Base-by-base conservation (phyloP, 202 grass and related monocot genomes). In the Tripidium arundinaceum region DNA sequence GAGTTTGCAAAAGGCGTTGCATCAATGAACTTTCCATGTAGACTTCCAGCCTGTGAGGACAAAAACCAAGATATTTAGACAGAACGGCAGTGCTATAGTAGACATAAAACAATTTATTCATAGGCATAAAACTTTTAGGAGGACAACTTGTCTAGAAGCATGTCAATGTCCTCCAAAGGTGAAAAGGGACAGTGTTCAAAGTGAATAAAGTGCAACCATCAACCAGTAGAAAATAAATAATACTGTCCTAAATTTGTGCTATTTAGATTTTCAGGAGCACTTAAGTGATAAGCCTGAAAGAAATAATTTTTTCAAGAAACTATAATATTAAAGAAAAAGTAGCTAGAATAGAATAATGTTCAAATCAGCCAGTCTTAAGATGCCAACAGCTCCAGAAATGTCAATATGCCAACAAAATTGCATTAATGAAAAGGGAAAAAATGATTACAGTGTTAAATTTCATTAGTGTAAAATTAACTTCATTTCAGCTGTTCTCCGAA, bases 1-100 rank as follows among this genome's bases (percentile, higher is more conserved):
- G 79, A 94, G 81, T 54, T 90, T 77, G 85, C 67, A 90, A 97
- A 97, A 81, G 94, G 92, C 24, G 92, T 98, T 65, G 95, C 95
- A 84, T 98, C 79, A 8, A 91, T 70, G 50, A 93, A 94, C 84
- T 94, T 91, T 57, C 95, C 95, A 26, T 91, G 88, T 45, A 89
- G 76, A 89, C 92, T 87, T 86, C 94, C 94, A 69, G 86, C 95
- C 95, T 97, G 64, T 24, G 9, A 71, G 67, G 67, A 82, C 38
- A 82, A 77, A 65, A 57, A 27, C 6, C 63, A 68, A 68, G 14
- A 6, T 52, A 34, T 65, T 6, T 57, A 46, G 52, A 54, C 12
- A 76, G n/a, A n/a, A n/a, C n/a, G n/a, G n/a, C n/a, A n/a, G n/a
- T n/a, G n/a, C n/a, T n/a, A n/a, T n/a, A n/a, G n/a, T n/a, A n/a